Base-by-base conservation (phyloP, 257 asterid genomes). In the Asclepias syriaca region DNA sequence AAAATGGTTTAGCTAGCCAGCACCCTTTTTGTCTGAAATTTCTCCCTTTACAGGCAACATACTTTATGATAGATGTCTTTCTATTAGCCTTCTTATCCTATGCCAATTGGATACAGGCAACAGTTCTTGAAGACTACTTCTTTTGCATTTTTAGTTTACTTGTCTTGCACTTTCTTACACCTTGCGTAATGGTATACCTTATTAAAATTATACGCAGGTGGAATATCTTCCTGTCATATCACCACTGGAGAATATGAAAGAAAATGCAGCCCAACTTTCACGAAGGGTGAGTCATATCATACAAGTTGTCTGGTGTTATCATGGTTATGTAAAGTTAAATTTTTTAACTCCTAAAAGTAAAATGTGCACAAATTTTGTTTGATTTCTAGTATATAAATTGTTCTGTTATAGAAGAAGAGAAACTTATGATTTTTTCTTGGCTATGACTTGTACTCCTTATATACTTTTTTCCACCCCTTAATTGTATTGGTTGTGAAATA, bases 171-270 rank as follows among this genome's bases (percentile, higher is more conserved):
- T 67, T 27, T 7, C 10, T 3, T 67, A 57, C 66, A 43, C 66
- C 46, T 57, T 8, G 19, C 34, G 65, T 32, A 21, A 32, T 58
- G 45, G 32, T 14, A 9, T 6, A 11, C 59, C 61, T 45, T 9
- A 15, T 45, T 6, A 21, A 69, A 69, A 69, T 43, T n/a, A 18
- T 54, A 14, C 59, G 24, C 84, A 93, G 97, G 85, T 93, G 61
- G 99, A 95, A 82, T 95, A 95, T 86, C 99, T 95, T 79, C 99
- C 99, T n/a, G 73, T 87, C 32, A 84, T 90, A 51, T 85, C 79
- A 19, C 94, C 98, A 73, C 82, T 78, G 58, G 97, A 89, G 72
- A 86, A 82, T 71, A 81, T 83, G 82, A 90, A 90, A 84, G 98
- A 95, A 85, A 95, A 74, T 60, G 91, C 97, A 48, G 60, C 55